Percentiles rank a stretch among this genome's conserved stretches.
phyloP scores from a whole-genome alignment of 2,329 filamentous ascomycete genomes.

The Chlorencoelia australis region DNA sequence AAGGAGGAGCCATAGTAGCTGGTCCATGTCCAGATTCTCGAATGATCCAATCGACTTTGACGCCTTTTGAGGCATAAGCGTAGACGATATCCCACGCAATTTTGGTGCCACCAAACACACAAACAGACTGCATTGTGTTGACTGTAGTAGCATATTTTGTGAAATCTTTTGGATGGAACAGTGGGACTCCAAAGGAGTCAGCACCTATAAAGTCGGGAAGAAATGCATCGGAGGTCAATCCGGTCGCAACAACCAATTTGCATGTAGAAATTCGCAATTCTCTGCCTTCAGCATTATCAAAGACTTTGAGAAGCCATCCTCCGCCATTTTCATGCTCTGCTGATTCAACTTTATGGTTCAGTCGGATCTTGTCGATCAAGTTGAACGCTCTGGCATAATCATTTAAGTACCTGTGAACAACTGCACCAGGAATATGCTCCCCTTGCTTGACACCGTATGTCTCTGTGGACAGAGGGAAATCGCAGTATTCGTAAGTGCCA shows the following conservation, averaged over 20 bases:
- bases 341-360: slow-evolving; percentile 38
- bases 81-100: slow-evolving; percentile 57
- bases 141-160: slow-evolving; percentile 32
- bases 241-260: slow-evolving; percentile 45
- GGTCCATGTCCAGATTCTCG: slow-evolving; percentile 47
- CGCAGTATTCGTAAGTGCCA: slow-evolving; percentile 63
- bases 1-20: slow-evolving; percentile 46
- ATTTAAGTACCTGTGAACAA: slow-evolving; percentile 46
- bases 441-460: slow-evolving; percentile 39
- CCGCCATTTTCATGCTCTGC: slow-evolving; percentile 34
- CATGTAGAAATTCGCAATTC: slow-evolving; percentile 27
- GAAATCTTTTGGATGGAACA: slow-evolving; percentile 43
- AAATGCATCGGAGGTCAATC: slow-evolving; percentile 41
- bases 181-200: slow-evolving; percentile 34
- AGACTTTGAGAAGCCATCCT: slow-evolving; percentile 34
- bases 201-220: slow-evolving; percentile 38
- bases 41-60: slow-evolving; percentile 51
- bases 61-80: slow-evolving; percentile 44
- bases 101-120: slow-evolving; percentile 54
- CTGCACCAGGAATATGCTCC: slow-evolving; percentile 48
- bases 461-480: slow-evolving; percentile 57
- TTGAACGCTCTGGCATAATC: slow-evolving; percentile 44
- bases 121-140: slow-evolving; percentile 33
- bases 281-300: slow-evolving; percentile 4
- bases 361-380: slow-evolving; percentile 37